A percentile compares a stretch with the other conserved stretches of the same genome.
Conservation (phyloP, 805 yeast species). For the Yamadazyma akitaensis region DNA sequence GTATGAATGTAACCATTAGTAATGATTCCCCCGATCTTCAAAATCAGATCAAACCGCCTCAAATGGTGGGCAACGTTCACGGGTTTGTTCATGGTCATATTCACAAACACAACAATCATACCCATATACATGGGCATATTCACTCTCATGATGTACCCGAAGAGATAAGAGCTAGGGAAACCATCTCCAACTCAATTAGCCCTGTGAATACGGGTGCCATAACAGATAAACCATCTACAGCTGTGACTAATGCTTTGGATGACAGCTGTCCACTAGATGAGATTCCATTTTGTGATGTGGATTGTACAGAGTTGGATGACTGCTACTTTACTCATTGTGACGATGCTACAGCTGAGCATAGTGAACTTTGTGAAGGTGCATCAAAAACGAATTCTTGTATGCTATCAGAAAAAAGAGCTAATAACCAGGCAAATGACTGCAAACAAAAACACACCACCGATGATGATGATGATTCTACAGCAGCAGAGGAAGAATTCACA, state of each 20-base stretch:
- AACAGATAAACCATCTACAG: neutral
- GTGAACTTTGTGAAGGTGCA: conserved; percentile 1
- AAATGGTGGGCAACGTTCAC: conserved; percentile 23
- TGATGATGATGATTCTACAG: conserved; percentile 7
- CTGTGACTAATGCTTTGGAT: neutral
- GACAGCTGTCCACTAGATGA: conserved; percentile 21
- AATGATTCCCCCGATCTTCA: neutral
- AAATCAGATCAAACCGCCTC: neutral
- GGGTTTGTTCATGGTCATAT: conserved; percentile 69
- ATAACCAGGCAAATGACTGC: no score
- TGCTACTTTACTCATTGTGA: conserved; percentile 36
- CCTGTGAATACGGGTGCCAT: neutral
- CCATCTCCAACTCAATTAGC: neutral
- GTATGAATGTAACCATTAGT: conserved; percentile 8
- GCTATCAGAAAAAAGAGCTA: neutral
- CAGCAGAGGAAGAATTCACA: conserved; percentile 8
- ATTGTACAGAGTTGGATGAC: conserved; percentile 44
- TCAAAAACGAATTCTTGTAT: neutral
- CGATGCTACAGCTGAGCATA: neutral
- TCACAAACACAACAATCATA: conserved; percentile 57
- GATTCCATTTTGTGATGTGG: conserved; percentile 33
- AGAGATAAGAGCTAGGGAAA: neutral
- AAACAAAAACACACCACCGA: neutral
- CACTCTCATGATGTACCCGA: conserved; percentile 37
- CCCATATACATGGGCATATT: conserved; percentile 67